A percentile compares a stretch with the other conserved stretches of the same genome.
Conservation (phyloP, 2,329 filamentous ascomycete genomes). For the Colletotrichum cuscutae region DNA sequence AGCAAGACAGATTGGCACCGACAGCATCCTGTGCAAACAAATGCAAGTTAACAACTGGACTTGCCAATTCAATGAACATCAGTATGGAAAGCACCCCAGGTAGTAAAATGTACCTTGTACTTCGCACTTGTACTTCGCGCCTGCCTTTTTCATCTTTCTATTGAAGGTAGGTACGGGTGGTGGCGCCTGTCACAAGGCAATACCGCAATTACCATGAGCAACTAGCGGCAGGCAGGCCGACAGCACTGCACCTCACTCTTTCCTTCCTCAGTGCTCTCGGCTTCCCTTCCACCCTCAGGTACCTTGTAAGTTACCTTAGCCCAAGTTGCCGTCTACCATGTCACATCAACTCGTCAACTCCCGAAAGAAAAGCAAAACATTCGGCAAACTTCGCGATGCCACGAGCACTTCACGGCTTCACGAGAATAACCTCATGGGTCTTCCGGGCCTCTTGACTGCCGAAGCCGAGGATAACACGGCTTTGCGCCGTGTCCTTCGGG, state of each 20-base stretch:
- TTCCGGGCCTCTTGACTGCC: conserved; percentile 12
- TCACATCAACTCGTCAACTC: conserved; percentile 4
- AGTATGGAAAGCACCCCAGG: neutral
- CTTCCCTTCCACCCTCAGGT: neutral
- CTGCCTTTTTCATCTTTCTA: neutral
- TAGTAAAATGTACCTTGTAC: neutral
- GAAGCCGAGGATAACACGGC: conserved; percentile 36
- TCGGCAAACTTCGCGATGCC: conserved; percentile 28
- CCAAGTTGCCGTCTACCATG: neutral
- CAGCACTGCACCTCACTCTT: neutral
- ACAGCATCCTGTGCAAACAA: neutral
- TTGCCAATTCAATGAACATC: neutral
- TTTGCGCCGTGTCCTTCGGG: conserved; percentile 19
- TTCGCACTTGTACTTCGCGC: neutral
- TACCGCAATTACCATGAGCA: neutral
- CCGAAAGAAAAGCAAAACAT: neutral
- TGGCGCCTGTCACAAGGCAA: conserved; percentile 6
- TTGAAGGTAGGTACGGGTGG: neutral
- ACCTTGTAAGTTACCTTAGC: neutral
- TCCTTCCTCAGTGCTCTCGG: neutral
- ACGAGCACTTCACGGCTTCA: conserved; percentile 24
- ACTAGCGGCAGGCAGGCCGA: neutral
- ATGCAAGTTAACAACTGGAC: neutral
- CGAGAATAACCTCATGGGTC: conserved; percentile 3
- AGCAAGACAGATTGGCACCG: neutral